Conservation (phyloP, 179 eudicot genomes). For the Patellifolia procumbens region DNA sequence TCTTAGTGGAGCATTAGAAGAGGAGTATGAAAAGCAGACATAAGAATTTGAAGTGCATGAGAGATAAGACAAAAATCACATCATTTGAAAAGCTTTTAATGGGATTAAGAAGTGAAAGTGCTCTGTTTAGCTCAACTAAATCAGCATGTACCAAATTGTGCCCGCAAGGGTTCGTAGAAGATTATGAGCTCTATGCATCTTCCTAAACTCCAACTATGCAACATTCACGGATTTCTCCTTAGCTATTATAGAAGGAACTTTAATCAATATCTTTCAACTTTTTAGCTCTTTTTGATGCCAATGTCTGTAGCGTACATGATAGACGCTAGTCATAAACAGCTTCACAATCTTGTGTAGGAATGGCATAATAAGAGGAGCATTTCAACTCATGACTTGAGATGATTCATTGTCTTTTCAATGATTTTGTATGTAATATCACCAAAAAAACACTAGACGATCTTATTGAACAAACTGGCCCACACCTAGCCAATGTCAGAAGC, state of each 20-base stretch:
- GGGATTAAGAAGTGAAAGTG: too few relatives aligned
- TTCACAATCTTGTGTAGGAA: neutral
- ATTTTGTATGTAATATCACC: neutral
- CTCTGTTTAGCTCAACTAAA: too few relatives aligned
- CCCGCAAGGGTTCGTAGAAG: neutral
- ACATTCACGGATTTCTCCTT: too few relatives aligned
- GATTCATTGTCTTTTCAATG: neutral
- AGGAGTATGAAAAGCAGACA: too few relatives aligned
- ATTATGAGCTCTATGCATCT: neutral
- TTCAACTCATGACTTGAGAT: neutral
- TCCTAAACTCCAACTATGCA: neutral
- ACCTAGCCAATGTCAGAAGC: neutral
- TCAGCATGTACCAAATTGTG: too few relatives aligned
- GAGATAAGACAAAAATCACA: too few relatives aligned
- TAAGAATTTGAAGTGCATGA: too few relatives aligned
- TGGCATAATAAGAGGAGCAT: neutral
- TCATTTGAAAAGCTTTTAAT: too few relatives aligned
- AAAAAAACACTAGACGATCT: neutral
- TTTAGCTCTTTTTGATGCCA: neutral
- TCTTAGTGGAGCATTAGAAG: too few relatives aligned
- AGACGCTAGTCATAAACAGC: neutral
- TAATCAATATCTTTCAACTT: neutral
- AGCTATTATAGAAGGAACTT: neutral
- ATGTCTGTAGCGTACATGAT: neutral
- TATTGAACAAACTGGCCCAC: too few relatives aligned